Evolutionary conservation across 148 eudicot genomes (phyloP).

Genomic region (Talinum fruticosum): DNA sequence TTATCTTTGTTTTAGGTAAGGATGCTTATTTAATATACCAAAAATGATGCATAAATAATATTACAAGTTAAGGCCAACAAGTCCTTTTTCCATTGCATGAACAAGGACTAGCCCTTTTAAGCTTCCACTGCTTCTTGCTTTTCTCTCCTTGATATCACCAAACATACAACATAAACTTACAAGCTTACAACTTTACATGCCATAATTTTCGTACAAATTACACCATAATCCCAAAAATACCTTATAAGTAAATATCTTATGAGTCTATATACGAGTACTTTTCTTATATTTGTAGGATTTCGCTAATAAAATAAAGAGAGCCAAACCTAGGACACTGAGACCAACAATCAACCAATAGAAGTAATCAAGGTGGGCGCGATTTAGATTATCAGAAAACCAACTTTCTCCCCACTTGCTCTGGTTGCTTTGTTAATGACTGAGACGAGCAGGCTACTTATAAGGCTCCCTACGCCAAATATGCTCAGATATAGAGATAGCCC

Average conservation of each 20-base stretch:
- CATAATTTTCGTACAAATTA: not conserved
- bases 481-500: constrained; percentile 58
- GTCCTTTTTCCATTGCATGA: no score
- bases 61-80: no score
- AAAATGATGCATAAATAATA: no score
- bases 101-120: no score
- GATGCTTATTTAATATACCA: no score
- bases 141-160: no score
- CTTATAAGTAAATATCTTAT: no score
- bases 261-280: not conserved
- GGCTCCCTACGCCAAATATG: constrained; percentile 55
- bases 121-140: no score
- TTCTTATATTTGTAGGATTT: not conserved
- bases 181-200: not conserved
- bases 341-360: constrained; percentile 67
- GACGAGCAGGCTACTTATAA: constrained; percentile 53
- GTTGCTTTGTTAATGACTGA: constrained; percentile 40
- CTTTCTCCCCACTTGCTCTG: constrained; percentile 30
- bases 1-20: no score
- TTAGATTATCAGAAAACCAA: constrained; percentile 59
- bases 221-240: no score
- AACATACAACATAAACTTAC: no score
- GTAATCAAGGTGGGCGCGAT: constrained; percentile 53
- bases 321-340: constrained; percentile 21
- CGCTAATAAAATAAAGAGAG: constrained; percentile 17